Base-by-base conservation (phyloP, 2,329 filamentous ascomycete genomes). In the Aspergillus ochraceus region DNA sequence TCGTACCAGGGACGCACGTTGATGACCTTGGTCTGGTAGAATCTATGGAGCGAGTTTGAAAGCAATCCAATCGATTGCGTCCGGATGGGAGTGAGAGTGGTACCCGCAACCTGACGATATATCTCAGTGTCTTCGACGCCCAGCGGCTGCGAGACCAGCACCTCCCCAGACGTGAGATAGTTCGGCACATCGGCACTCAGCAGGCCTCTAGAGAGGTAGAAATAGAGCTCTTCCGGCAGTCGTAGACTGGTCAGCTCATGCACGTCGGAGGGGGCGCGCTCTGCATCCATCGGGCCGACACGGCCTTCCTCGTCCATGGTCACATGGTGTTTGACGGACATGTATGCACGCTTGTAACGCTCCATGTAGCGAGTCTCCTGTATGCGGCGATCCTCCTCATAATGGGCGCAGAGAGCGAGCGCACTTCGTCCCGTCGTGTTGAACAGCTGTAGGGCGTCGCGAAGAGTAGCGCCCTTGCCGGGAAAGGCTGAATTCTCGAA, bases 221-320 rank as follows among this genome's bases (percentile, higher is more conserved):
- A 90, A 73, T 94, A 93, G 19, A 98, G 82, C 76, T 99, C 95
- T 46, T 92, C 88, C 0, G 95, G 92, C 5, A 99, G 82, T 60
- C 93, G 90, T 60, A 96, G 86, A n/a, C 92, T 92, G 62, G 97
- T 86, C 71, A 97, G 93, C 70, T 94, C 89, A 71, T 96, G 91
- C 65, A 95, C 88, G 72, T 98, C 93, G 50, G 84, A 85, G 2
- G 95, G 93, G 20, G 92, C 85, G 57, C 86, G 83, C 8, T 91
- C 89, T 57, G 83, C 84, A 67, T 93, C 88, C 68, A 91, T 83
- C 17, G 92, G 89, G 60, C 86, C 85, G 53, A 97, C 84, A 68
- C 89, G 87, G 46, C 95, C 95, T n/a, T 86, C 86, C 57, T 86
- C 83, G 36, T 88, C 86, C 65, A 97, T 87, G 69, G 93, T 87